phyloP scores from a whole-genome alignment of 1,284 basidiomycete species.

The Boletus semigastroideus region DNA sequence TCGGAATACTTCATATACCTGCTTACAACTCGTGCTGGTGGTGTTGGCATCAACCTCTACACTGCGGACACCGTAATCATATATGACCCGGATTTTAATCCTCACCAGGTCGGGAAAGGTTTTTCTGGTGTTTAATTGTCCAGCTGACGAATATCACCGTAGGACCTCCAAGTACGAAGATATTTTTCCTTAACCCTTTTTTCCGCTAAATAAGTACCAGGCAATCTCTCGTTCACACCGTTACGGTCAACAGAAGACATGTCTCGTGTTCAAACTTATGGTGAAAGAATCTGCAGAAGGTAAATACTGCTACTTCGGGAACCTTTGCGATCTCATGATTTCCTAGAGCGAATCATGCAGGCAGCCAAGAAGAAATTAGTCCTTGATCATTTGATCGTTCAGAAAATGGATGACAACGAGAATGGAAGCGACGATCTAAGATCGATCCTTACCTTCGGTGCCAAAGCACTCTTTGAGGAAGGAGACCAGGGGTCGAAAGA shows the following conservation, averaged over 20 bases:
- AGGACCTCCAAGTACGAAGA: constrained; percentile 68
- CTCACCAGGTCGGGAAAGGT: constrained; percentile 68
- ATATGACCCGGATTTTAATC: constrained; percentile 93
- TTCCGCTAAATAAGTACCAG: constrained; percentile 39
- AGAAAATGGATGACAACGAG: constrained; percentile 86
- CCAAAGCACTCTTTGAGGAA: constrained; percentile 75
- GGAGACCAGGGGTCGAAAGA: constrained; percentile 53
- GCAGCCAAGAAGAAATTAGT: constrained; percentile 89
- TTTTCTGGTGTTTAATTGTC: background rate
- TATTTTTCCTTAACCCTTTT: constrained; percentile 5
- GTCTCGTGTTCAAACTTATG: constrained; percentile 91
- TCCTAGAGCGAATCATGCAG: constrained; percentile 80
- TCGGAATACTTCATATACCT: constrained; percentile 92
- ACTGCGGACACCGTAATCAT: constrained; percentile 91
- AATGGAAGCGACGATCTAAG: constrained; percentile 71
- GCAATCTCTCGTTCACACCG: constrained; percentile 90
- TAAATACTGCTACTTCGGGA: constrained; percentile 24
- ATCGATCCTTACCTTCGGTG: constrained; percentile 82
- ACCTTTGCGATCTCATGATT: constrained; percentile 5
- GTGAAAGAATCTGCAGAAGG: constrained; percentile 88
- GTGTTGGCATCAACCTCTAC: constrained; percentile 92
- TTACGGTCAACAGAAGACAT: constrained; percentile 79
- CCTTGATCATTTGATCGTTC: constrained; percentile 89
- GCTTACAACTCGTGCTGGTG: constrained; percentile 92
- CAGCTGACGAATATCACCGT: constrained; percentile 6